Conservation (phyloP, 306 rosid genomes). For the Cicer chorassanicum region DNA sequence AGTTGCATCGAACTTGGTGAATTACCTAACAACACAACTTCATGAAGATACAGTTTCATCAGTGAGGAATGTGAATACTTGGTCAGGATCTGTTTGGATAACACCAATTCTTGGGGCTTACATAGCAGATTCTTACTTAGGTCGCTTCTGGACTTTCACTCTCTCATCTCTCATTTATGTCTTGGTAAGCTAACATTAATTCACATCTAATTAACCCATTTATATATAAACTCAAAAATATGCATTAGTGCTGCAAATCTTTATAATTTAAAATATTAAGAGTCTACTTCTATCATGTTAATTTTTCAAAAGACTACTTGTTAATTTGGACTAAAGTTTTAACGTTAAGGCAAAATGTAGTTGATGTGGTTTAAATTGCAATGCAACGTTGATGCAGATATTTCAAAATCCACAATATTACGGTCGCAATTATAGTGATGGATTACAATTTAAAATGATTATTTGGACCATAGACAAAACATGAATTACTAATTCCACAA, state of each 20-base stretch:
- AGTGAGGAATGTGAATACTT: slow-evolving; percentile 90
- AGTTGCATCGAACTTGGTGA: slow-evolving; percentile 86
- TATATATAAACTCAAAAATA: neutral
- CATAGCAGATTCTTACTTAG: slow-evolving; percentile 85
- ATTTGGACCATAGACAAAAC: too few relatives aligned
- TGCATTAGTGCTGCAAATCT: too few relatives aligned
- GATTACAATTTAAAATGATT: too few relatives aligned
- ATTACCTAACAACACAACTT: slow-evolving; percentile 81
- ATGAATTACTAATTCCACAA: too few relatives aligned
- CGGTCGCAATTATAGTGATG: too few relatives aligned
- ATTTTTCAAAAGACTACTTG: slow-evolving; percentile 33
- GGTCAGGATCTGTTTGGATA: slow-evolving; percentile 98
- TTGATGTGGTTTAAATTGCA: too few relatives aligned
- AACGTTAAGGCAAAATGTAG: too few relatives aligned
- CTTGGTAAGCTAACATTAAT: slow-evolving; percentile 57
- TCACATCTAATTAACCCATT: neutral
- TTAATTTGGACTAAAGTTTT: slow-evolving; percentile 9
- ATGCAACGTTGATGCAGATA: neutral
- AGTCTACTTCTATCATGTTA: neutral
- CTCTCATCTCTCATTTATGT: slow-evolving; percentile 82
- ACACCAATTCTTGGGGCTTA: slow-evolving; percentile 95
- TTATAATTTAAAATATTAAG: too few relatives aligned
- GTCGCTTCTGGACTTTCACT: slow-evolving; percentile 99
- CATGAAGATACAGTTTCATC: slow-evolving; percentile 93
- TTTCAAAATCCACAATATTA: neutral